Conservation (phyloP, 2,329 filamentous ascomycete genomes). For the Fusarium subglutinans region DNA sequence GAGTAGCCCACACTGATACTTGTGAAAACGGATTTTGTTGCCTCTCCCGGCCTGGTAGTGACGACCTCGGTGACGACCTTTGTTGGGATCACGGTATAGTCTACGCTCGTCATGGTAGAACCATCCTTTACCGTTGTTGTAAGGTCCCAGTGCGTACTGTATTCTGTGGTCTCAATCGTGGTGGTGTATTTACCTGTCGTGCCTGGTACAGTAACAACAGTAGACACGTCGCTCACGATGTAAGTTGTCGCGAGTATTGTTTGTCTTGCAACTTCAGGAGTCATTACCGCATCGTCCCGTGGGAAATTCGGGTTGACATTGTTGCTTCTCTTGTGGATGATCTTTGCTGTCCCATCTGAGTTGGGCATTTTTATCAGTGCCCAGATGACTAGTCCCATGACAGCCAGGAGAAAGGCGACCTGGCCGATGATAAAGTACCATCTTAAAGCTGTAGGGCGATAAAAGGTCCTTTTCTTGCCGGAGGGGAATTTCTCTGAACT, state of each 20-base stretch:
- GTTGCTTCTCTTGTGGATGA: conserved; percentile 24
- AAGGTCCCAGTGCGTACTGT: conserved; percentile 12
- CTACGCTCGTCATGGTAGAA: conserved; percentile 4
- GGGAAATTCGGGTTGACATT: not conserved
- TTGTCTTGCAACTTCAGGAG: not conserved
- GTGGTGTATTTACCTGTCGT: conserved; percentile 37
- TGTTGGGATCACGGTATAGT: conserved; percentile 19
- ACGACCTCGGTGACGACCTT: conserved; percentile 18
- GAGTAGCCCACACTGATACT: conserved; percentile 20
- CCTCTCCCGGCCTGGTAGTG: conserved; percentile 7
- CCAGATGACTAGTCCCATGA: conserved; percentile 39
- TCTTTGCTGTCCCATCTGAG: conserved; percentile 35
- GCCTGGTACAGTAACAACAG: conserved; percentile 29
- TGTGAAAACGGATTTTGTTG: conserved; percentile 1
- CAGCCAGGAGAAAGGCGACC: conserved; percentile 26
- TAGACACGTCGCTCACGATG: conserved; percentile 25
- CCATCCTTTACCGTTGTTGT: conserved; percentile 23
- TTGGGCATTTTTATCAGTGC: conserved; percentile 38
- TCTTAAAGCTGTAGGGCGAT: conserved; percentile 39
- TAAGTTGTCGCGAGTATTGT: conserved; percentile 24
- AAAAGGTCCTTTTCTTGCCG: conserved; percentile 29
- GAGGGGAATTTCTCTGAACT: conserved; percentile 18
- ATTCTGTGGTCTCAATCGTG: conserved; percentile 20
- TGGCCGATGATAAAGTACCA: conserved; percentile 38
- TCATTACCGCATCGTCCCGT: not conserved